phyloP scores from a whole-genome alignment of 2,329 filamentous ascomycete genomes.

The Domatiomyces globalis region DNA sequence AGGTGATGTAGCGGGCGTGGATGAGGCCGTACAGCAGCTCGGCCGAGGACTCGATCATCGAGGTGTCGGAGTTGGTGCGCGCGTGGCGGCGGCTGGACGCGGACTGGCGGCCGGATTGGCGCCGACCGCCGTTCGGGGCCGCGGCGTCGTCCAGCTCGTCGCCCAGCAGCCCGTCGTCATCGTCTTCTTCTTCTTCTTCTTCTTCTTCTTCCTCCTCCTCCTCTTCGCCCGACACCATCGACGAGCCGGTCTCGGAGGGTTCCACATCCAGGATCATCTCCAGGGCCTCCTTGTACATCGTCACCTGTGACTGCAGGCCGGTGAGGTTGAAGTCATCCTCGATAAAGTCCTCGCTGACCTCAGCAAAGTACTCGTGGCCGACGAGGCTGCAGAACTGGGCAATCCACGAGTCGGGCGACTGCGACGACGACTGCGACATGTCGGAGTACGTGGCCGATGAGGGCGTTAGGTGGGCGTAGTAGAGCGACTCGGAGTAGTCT shows the following conservation, averaged over 20 bases:
- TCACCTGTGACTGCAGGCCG: conserved; percentile 83
- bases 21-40: conserved; percentile 97
- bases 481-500: conserved; percentile 13
- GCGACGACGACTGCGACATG: conserved; percentile 42
- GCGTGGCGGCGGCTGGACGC: conserved; percentile 51
- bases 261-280: conserved; percentile 99
- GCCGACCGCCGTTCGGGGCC: conserved; percentile 32
- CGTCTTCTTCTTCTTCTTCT: conserved; percentile 50
- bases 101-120: conserved; percentile 37
- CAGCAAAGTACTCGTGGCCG: conserved; percentile 96
- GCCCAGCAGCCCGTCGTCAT: conserved; percentile 53
- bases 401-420: conserved; percentile 81
- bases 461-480: conserved; percentile 14
- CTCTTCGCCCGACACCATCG: conserved; percentile 37
- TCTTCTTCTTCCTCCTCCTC: conserved; percentile 54
- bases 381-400: conserved; percentile 89
- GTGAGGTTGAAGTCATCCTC: conserved; percentile 99
- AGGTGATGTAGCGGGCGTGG: conserved; percentile 97
- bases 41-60: conserved; percentile 92
- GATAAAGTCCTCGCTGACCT: conserved; percentile 97
- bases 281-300: conserved; percentile 97
- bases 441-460: conserved; percentile 18
- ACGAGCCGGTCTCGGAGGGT: conserved; percentile 53
- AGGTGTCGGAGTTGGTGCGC: conserved; percentile 81
- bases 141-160: conserved; percentile 34